Conservation (phyloP, 768 basidiomycete genomes). For the Rhizopogon salebrosus region DNA sequence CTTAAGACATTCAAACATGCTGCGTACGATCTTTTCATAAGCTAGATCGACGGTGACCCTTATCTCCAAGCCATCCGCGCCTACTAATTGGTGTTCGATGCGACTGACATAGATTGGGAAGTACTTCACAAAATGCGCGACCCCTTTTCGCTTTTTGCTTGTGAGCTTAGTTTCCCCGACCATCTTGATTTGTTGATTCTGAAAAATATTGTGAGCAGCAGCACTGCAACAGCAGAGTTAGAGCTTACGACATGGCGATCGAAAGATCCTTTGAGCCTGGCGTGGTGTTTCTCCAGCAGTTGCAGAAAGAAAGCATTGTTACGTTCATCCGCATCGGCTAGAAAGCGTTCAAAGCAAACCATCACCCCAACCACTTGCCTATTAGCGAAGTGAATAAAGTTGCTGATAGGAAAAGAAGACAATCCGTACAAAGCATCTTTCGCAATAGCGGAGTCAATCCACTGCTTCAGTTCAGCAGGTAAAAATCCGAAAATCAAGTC, state of each 20-base stretch:
- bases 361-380: slow-evolving; percentile 87
- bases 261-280: slow-evolving; percentile 66
- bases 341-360: slow-evolving; percentile 70
- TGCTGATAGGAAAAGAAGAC: neutral
- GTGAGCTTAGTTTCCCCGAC: slow-evolving; percentile 90
- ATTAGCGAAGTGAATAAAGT: slow-evolving; percentile 6
- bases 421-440: slow-evolving; percentile 69
- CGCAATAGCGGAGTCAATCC: slow-evolving; percentile 75
- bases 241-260: slow-evolving; percentile 67
- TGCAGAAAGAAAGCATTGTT: slow-evolving; percentile 71
- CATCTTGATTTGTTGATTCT: slow-evolving; percentile 84
- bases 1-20: slow-evolving; percentile 90
- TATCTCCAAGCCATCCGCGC: slow-evolving; percentile 72
- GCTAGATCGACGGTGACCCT: slow-evolving; percentile 71
- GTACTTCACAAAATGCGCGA: slow-evolving; percentile 86
- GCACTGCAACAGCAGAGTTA: neutral
- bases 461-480: slow-evolving; percentile 72
- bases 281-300: slow-evolving; percentile 78
- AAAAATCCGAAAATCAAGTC: slow-evolving; percentile 95
- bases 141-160: slow-evolving; percentile 89
- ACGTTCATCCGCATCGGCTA: slow-evolving; percentile 73
- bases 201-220: slow-evolving; percentile 3
- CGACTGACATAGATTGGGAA: slow-evolving; percentile 86
- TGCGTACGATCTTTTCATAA: slow-evolving; percentile 83
- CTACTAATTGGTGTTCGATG: slow-evolving; percentile 80